A percentile compares a stretch with the other conserved stretches of the same genome.
Conservation (phyloP, 2,329 filamentous ascomycete genomes). For the Phaeosphaeriaceae sp. region DNA sequence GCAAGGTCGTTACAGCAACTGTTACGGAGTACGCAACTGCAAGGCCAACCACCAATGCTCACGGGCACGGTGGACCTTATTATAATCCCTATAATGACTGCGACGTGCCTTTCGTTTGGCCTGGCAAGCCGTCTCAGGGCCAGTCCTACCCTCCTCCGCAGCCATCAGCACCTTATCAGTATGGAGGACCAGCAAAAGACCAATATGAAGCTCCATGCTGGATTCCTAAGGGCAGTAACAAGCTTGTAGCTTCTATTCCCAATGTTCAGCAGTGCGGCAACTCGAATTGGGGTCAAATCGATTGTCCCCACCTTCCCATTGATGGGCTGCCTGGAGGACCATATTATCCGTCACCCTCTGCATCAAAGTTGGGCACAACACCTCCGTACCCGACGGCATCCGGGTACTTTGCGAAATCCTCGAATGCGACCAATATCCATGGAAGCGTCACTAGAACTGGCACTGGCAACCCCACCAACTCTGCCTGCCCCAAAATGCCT, state of each 20-base stretch:
- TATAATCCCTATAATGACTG: conserved; percentile 39
- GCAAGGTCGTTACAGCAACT: conserved; percentile 18
- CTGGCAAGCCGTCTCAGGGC: conserved; percentile 29
- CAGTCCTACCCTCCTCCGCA: conserved; percentile 22
- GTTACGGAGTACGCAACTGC: conserved; percentile 25
- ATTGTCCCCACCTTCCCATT: conserved; percentile 33
- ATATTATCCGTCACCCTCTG: conserved; percentile 3
- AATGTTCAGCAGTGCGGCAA: conserved; percentile 35
- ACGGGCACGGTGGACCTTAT: conserved; percentile 39
- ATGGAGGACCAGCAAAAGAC: conserved; percentile 28
- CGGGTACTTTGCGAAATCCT: conserved; percentile 4
- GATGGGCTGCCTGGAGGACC: conserved; percentile 21
- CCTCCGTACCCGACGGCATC: conserved; percentile 17
- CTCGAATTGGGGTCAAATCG: conserved; percentile 36
- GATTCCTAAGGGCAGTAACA: conserved; percentile 28
- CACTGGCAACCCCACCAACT: conserved; percentile 16
- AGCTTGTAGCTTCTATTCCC: conserved; percentile 27
- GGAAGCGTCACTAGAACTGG: conserved; percentile 4
- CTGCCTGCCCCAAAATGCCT: conserved; percentile 34
- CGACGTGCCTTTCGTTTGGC: conserved; percentile 33
- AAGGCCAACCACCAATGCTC: conserved; percentile 21
- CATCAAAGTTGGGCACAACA: conserved; percentile 2
- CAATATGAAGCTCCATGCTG: conserved; percentile 35
- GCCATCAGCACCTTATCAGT: conserved; percentile 29
- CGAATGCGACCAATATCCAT: conserved; percentile 12